phyloP scores from a whole-genome alignment of 2,329 filamentous ascomycete genomes.

The Colletotrichum tofieldiae region DNA sequence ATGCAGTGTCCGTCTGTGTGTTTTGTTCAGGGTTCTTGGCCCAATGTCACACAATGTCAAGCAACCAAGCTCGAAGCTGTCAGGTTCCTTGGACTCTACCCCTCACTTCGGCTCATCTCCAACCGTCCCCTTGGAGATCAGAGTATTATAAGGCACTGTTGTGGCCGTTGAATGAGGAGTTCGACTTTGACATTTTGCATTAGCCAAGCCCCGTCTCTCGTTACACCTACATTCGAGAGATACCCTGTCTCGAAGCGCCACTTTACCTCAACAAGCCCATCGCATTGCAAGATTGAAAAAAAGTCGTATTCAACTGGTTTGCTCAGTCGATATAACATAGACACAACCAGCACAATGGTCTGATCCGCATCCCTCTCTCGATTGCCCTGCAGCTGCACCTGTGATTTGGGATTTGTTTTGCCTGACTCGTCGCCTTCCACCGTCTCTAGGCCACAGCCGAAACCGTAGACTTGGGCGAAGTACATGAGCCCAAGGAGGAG shows the following conservation, averaged over 20 bases:
- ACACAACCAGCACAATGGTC: conserved; percentile 1
- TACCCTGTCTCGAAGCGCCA: neutral
- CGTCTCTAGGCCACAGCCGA: conserved; percentile 63
- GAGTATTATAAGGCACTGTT: neutral
- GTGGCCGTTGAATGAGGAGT: neutral
- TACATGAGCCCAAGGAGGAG: conserved; percentile 66
- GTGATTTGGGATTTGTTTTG: neutral
- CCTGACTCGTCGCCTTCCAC: neutral
- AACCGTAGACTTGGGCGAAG: conserved; percentile 65
- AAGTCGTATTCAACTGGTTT: neutral
- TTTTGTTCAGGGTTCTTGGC: neutral
- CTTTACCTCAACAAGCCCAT: neutral
- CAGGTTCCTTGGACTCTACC: neutral
- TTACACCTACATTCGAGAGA: neutral
- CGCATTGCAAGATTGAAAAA: neutral
- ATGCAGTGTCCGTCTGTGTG: neutral
- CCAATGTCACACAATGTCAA: neutral
- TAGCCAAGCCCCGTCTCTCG: neutral
- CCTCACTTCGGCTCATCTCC: neutral
- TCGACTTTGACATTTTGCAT: neutral
- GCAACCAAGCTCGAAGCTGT: neutral
- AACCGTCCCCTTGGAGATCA: neutral
- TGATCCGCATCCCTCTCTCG: neutral
- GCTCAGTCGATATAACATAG: neutral
- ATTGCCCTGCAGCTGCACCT: neutral